phyloP scores from a whole-genome alignment of 441 rosid genomes.

The Euphorbia celastroides region DNA sequence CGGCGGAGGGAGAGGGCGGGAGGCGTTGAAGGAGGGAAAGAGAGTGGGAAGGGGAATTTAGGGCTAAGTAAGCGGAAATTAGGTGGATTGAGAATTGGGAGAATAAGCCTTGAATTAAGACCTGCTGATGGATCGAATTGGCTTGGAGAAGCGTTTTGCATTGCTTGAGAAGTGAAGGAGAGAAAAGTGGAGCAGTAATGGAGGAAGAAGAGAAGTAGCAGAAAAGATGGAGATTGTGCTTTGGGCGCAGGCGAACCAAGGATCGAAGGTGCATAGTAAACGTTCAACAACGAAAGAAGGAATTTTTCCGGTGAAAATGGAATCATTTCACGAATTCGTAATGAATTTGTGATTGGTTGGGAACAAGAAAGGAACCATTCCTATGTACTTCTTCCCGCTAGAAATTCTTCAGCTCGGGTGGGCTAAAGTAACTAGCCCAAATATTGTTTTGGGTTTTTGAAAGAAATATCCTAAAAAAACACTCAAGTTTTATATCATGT shows the following conservation, averaged over 20 bases:
- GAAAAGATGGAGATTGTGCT: not conserved
- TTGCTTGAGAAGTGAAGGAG: constrained; percentile 42
- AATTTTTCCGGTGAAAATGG: not conserved
- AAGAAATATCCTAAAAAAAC: too few relatives aligned
- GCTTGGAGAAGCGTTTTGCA: constrained; percentile 58
- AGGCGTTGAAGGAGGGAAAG: constrained; percentile 49
- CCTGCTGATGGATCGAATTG: constrained; percentile 62
- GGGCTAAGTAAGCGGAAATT: constrained; percentile 61
- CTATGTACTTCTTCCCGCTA: not conserved
- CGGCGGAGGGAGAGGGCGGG: constrained; percentile 43
- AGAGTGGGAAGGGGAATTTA: constrained; percentile 39
- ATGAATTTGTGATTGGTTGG: not conserved
- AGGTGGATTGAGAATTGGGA: constrained; percentile 41
- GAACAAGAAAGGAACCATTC: not conserved
- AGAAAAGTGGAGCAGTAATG: constrained; percentile 22
- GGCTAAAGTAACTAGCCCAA: too few relatives aligned
- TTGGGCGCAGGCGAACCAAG: not conserved
- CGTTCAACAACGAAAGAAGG: not conserved
- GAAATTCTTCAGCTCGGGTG: too few relatives aligned
- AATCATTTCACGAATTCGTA: not conserved
- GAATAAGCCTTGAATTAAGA: constrained; percentile 40
- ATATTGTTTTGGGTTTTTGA: too few relatives aligned
- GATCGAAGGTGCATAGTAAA: constrained; percentile 11
- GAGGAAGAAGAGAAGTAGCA: constrained; percentile 19
- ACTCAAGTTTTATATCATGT: too few relatives aligned